Evolutionary conservation across 2,329 filamentous ascomycete species (phyloP).

Genomic region (Neonectria punicea): DNA sequence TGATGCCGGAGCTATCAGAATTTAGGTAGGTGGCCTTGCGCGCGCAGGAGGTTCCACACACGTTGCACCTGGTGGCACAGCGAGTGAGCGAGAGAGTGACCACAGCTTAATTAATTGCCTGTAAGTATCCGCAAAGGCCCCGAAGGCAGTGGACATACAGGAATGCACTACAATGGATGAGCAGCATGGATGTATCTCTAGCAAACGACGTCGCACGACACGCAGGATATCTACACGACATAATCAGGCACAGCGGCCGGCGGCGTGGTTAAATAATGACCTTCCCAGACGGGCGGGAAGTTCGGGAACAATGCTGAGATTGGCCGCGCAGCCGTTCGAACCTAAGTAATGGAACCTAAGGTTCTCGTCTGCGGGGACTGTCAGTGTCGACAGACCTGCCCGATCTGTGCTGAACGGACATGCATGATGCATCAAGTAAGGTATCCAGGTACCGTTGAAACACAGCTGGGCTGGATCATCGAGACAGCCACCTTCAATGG

Average conservation of each 20-base stretch:
- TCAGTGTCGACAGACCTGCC: not conserved
- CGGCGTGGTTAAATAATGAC: not conserved
- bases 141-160: not conserved
- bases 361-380: not conserved
- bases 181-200: no score
- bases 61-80: not conserved
- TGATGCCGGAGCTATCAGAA: slow-evolving; percentile 5
- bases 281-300: slow-evolving; percentile 7
- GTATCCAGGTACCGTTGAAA: slow-evolving; percentile 17
- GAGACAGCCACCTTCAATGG: not conserved
- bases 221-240: not conserved
- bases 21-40: slow-evolving; percentile 14
- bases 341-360: not conserved
- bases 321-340: not conserved
- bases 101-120: slow-evolving; percentile 10
- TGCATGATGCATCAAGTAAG: not conserved
- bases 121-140: not conserved
- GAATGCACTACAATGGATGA: not conserved
- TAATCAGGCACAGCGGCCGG: not conserved
- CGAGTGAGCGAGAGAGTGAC: not conserved
- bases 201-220: not conserved
- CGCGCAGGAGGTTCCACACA: slow-evolving; percentile 17
- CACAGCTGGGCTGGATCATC: slow-evolving; percentile 11
- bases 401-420: not conserved
- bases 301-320: slow-evolving; percentile 9